Percentiles rank a stretch among this genome's conserved stretches.
Conservation (phyloP, 2,329 filamentous ascomycete genomes). For the Epichloe hybrida region DNA sequence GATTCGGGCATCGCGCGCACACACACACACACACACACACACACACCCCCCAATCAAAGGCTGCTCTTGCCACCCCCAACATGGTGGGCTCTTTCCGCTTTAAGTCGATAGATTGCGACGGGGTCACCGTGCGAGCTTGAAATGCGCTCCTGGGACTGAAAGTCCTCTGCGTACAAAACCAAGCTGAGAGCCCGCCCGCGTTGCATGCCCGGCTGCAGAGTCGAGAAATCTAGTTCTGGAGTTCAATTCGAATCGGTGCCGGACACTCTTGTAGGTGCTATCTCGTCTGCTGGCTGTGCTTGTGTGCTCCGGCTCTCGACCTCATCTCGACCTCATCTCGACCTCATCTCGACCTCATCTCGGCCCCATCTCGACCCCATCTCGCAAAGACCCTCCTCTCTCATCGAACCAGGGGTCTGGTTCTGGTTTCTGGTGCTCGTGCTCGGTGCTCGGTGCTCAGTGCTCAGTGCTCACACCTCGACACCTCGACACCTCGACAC, state of each 20-base stretch:
- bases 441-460: too few species aligned
- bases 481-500: neutral
- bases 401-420: neutral
- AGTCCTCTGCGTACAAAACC: neutral
- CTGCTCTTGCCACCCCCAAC: neutral
- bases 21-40: too few species aligned
- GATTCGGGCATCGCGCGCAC: too few species aligned
- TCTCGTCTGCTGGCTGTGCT: neutral
- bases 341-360: neutral
- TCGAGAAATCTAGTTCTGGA: neutral
- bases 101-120: neutral
- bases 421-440: too few species aligned
- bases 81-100: neutral
- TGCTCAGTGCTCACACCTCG: too few species aligned
- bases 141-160: neutral
- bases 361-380: neutral
- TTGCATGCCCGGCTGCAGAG: too few species aligned
- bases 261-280: neutral
- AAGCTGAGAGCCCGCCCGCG: neutral
- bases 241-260: neutral
- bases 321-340: neutral
- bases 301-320: neutral
- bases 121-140: neutral
- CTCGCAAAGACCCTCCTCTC: too few species aligned
- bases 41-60: too few species aligned